These are phyloP conservation scores for Colletotrichum godetiae DNA, from an alignment of 2,329 filamentous ascomycete genomes.

Conservation along the genomic window DNA sequence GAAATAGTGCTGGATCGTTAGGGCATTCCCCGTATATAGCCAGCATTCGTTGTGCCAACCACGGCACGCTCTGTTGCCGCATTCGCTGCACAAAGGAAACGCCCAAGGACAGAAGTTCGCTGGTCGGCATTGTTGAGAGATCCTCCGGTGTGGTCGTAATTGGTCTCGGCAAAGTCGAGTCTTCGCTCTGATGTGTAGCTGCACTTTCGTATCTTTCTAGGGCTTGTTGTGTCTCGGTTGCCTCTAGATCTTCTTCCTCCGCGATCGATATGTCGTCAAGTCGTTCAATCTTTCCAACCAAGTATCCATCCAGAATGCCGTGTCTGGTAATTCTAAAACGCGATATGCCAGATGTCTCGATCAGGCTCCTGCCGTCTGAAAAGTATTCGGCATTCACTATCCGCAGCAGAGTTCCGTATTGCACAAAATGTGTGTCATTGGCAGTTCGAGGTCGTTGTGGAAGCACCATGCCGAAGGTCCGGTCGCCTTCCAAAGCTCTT, in stretches of 20 bases:
- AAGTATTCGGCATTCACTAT: constrained; percentile 81
- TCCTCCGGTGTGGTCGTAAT: constrained; percentile 42
- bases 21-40: constrained; percentile 83
- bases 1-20: constrained; percentile 79
- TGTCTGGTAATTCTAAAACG: constrained; percentile 79
- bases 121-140: constrained; percentile 73
- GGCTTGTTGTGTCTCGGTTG: constrained; percentile 65
- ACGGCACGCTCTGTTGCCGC: constrained; percentile 75
- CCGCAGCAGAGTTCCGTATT: constrained; percentile 82
- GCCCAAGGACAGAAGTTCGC: constrained; percentile 73
- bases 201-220: constrained; percentile 24
- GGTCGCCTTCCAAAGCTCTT: constrained; percentile 77
- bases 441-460: constrained; percentile 64
- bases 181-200: constrained; percentile 27
- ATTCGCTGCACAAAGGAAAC: constrained; percentile 77
- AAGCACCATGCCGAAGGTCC: constrained; percentile 88
- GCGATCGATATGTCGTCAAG: constrained; percentile 85
- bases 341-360: constrained; percentile 81
- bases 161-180: neutral
- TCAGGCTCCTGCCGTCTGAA: constrained; percentile 82
- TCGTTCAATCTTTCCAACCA: constrained; percentile 79
- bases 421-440: constrained; percentile 63
- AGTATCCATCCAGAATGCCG: constrained; percentile 78
- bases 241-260: constrained; percentile 83
- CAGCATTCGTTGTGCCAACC: constrained; percentile 79